These are phyloP conservation scores for Gastrolobium bilobum DNA, from an alignment of 306 rosid genomes.

Conservation along the genomic window DNA sequence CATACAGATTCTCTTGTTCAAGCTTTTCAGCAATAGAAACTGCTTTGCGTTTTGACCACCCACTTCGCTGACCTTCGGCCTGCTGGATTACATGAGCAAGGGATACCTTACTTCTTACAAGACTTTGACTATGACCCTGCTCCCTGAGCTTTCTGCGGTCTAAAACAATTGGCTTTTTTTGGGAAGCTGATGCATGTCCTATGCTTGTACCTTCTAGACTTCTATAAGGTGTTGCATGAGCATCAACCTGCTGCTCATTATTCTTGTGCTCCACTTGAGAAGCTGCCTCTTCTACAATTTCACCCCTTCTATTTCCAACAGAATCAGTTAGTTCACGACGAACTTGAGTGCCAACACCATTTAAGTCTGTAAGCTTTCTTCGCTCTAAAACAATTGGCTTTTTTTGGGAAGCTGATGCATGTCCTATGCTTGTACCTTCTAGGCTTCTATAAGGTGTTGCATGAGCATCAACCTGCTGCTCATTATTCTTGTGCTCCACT, in stretches of 20 bases:
- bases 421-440: conserved; percentile 58
- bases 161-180: conserved; percentile 53
- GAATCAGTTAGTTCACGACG: conserved; percentile 53
- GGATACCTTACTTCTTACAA: conserved; percentile 93
- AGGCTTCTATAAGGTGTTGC: conserved; percentile 56
- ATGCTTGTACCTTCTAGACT: conserved; percentile 55
- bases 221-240: conserved; percentile 53
- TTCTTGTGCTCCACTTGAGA: conserved; percentile 66
- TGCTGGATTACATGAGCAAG: conserved; percentile 99
- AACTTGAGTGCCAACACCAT: conserved; percentile 53
- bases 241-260: conserved; percentile 55
- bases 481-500: conserved; percentile 54
- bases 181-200: conserved; percentile 61
- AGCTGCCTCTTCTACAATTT: conserved; percentile 60
- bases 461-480: conserved; percentile 55
- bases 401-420: conserved; percentile 59
- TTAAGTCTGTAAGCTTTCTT: conserved; percentile 56
- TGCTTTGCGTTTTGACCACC: conserved; percentile 92
- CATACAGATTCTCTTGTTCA: conserved; percentile 96
- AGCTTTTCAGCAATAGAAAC: conserved; percentile 99
- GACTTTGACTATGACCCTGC: conserved; percentile 76
- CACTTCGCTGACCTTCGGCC: conserved; percentile 84
- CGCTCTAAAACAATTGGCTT: conserved; percentile 37
- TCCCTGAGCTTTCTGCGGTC: conserved; percentile 67
- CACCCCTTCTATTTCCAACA: conserved; percentile 58